Base-by-base conservation (phyloP, 371 early-diverging fungal species). In the Mucor ambiguus region DNA sequence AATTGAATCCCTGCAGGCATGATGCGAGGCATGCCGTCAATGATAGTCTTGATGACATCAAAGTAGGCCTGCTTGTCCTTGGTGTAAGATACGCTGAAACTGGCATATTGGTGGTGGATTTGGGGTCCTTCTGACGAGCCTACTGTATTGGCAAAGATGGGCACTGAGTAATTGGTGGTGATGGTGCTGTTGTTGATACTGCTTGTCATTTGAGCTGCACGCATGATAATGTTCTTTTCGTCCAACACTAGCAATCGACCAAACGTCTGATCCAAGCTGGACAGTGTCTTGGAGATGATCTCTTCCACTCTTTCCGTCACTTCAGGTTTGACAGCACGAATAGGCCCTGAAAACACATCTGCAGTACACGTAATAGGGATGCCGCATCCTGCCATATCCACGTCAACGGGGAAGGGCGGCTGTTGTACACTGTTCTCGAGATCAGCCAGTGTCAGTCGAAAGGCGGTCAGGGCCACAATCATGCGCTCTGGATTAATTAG, bases 21-120 rank as follows among this genome's bases (percentile, higher is more conserved):
- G 18, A 89, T 79, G 9, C 93, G 81, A 10, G 95, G 95, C 58
- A 93, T 73, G 33, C 88, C 83, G 49, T 93, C 91, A 18, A 94
- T 70, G 68, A 87, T 88, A 0, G 87, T 79, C 7, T 78, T 78
- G 66, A 91, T 74, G 8, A 92, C 77, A 75, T 90, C 90, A 63
- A 91, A 87, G 59, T 86, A 88, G 1, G 85, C 74, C 57, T 90
- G 91, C 61, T 87, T 86, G 22, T 92, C 92, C 59, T 79, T 88
- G 18, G 83, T 75, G 61, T 87, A 90, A 0, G 88, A 82, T 1
- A 88, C 85, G 24, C 83, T 79, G 37, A 90, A 81, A 3, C 76
- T 77, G 0, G 85, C 71, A 46, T 90, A 91, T 41, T 87, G 87
- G 30, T 89, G 89, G 18, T 83, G 85, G 1, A 87, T 72, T 58